Evolutionary conservation across 108 stramenopile genomes (phyloP), one percentile per base, ranked within the genome.

Genomic region (Nannochloropsis gaditana): DNA sequence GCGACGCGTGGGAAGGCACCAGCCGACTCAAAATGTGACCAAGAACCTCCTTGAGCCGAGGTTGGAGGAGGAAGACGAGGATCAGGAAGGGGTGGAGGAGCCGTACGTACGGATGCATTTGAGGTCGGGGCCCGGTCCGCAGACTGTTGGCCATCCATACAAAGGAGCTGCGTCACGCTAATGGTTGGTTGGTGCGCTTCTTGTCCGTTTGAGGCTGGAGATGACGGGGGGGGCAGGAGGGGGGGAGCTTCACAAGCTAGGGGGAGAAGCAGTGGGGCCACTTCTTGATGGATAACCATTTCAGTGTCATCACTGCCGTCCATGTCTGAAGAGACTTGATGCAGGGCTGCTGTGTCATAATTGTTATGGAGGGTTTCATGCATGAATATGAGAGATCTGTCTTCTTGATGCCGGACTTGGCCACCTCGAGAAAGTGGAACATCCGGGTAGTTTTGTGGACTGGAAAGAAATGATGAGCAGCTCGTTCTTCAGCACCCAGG

Each of bases 1-100:
- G 59, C 59, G 59, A 73, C 59, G 8, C 59, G 59, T n/a, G 59
- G 59, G n/a, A 73, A 73, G 15, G 59, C 59, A n/a, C 59, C 59
- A n/a, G 59, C 59, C 15, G 59, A 73, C 59, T 73, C 59, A n/a
- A 73, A 73, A n/a, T n/a, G n/a, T 6, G 59, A 15, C 59, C 59
- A 73, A 6, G 59, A n/a, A 6, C 59, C 59, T 15, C 59, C 59
- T 73, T 6, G 59, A n/a, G 59, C 59, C 59, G 59, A 73, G 59
- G 59, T 73, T 4, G n/a, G 59, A n/a, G 59, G 59, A 73, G 59
- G 59, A n/a, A 73, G 59, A 2, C 59, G 15, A 6, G 19, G 15
- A 8, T n/a, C n/a, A n/a, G 19, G 4, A n/a, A n/a, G n/a, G 0
- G 59, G 59, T 73, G 59, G 59, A 6, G 59, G 59, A 31, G 31